phyloP scores from a whole-genome alignment of 2,329 filamentous ascomycete genomes.

The Pseudogymnoascus sp. region DNA sequence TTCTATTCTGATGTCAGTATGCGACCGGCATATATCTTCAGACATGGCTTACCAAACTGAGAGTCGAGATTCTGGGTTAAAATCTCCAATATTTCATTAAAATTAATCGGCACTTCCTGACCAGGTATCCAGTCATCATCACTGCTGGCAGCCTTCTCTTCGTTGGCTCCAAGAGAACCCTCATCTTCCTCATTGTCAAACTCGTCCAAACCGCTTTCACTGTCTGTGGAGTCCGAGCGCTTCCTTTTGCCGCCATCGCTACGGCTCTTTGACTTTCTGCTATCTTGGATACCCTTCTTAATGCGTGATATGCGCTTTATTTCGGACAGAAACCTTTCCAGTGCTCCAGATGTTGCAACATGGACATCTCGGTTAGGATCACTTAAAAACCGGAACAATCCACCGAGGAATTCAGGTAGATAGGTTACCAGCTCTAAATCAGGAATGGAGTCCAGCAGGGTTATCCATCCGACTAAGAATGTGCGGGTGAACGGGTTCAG shows the following conservation, averaged over 20 bases:
- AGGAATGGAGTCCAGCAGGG: conserved; percentile 87
- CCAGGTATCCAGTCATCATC: conserved; percentile 97
- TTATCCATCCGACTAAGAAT: conserved; percentile 95
- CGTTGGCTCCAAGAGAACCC: conserved; percentile 47
- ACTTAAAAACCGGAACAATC: conserved; percentile 83
- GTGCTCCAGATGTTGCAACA: conserved; percentile 76
- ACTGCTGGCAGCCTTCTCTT: conserved; percentile 51
- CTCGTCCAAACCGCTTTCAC: conserved; percentile 39
- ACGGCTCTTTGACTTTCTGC: conserved; percentile 52
- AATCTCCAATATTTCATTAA: conserved; percentile 85
- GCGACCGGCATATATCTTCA: neutral
- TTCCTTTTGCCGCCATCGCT: conserved; percentile 58
- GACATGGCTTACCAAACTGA: conserved; percentile 52
- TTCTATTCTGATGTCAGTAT: conserved; percentile 40
- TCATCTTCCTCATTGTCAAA: conserved; percentile 49
- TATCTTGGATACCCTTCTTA: conserved; percentile 86
- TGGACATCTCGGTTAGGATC: conserved; percentile 93
- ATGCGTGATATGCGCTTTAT: conserved; percentile 91
- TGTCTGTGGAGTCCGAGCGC: conserved; percentile 62
- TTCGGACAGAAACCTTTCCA: conserved; percentile 85
- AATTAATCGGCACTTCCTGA: conserved; percentile 91
- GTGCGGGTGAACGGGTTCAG: conserved; percentile 91
- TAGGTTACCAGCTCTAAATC: conserved; percentile 92
- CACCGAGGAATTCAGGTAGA: conserved; percentile 82
- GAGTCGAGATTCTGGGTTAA: conserved; percentile 82